Evolutionary conservation across 2,329 filamentous ascomycete species (phyloP).

Genomic region (Camillea tinctor): DNA sequence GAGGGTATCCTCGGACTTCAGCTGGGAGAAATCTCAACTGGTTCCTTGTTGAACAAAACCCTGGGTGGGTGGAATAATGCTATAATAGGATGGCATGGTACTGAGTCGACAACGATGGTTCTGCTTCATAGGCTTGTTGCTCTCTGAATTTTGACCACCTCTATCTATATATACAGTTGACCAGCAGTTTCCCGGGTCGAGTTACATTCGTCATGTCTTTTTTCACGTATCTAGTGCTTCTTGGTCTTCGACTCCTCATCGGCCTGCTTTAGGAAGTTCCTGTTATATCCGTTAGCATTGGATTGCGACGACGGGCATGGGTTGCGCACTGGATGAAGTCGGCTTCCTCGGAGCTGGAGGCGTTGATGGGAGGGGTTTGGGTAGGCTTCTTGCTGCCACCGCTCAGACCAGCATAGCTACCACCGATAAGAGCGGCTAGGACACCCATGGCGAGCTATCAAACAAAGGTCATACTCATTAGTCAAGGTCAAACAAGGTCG

Average conservation of each 20-base stretch:
- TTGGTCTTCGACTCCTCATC: constrained; percentile 41
- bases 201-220: constrained; percentile 7
- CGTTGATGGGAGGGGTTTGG: constrained; percentile 59
- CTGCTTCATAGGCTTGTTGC: neutral
- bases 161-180: constrained; percentile 35
- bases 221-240: constrained; percentile 38
- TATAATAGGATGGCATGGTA: neutral
- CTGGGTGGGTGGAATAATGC: neutral
- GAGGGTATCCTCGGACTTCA: constrained; percentile 17
- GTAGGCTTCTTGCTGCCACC: constrained; percentile 45
- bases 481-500: constrained; percentile 3
- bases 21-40: constrained; percentile 15
- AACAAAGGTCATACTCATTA: constrained; percentile 15
- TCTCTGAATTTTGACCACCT: constrained; percentile 20
- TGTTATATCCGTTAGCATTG: constrained; percentile 26
- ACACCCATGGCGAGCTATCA: constrained; percentile 57
- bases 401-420: constrained; percentile 42
- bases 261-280: constrained; percentile 48
- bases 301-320: constrained; percentile 11
- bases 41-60: constrained; percentile 19
- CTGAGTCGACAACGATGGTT: neutral
- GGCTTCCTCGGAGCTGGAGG: constrained; percentile 60
- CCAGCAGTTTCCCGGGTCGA: constrained; percentile 17
- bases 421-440: constrained; percentile 51
- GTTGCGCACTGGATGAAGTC: constrained; percentile 62